These are phyloP conservation scores for Acidiella bohemica DNA, from an alignment of 495 filamentous ascomycete genomes.

Conservation along the genomic window DNA sequence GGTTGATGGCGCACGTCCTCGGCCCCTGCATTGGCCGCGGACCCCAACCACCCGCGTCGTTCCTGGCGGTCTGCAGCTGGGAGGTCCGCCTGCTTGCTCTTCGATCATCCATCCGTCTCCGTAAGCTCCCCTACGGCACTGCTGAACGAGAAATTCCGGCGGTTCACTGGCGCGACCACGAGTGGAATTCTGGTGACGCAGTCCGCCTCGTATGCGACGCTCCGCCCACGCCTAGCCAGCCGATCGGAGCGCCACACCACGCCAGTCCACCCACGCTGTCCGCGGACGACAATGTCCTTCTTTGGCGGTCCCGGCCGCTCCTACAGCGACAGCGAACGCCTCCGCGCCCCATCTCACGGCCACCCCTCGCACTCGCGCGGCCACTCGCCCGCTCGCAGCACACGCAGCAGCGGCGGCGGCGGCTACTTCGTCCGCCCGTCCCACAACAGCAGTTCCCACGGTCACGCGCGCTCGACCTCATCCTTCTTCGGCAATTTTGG, in stretches of 20 bases:
- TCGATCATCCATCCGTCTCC: no score
- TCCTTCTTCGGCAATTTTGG: slow-evolving; percentile 1
- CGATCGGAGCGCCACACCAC: neutral
- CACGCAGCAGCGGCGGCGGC: no score
- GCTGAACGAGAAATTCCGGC: no score
- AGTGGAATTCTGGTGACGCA: neutral
- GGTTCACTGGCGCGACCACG: no score
- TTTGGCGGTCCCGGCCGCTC: slow-evolving; percentile 15
- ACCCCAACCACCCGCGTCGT: no score
- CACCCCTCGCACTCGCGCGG: slow-evolving; percentile 11
- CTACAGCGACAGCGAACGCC: slow-evolving; percentile 11
- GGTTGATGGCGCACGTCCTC: no score
- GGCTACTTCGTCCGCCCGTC: slow-evolving; percentile 16
- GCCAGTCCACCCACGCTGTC: slow-evolving; percentile 1
- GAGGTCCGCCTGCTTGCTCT: no score
- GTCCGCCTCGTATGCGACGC: slow-evolving; percentile 1
- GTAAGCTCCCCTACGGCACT: no score
- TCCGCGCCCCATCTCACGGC: slow-evolving; percentile 7
- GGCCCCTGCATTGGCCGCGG: no score
- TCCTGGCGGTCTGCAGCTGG: no score
- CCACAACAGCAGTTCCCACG: neutral
- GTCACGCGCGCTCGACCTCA: no score
- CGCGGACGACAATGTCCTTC: slow-evolving; percentile 21
- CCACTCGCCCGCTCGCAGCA: slow-evolving; percentile 11
- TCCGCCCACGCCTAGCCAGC: neutral